Evolutionary conservation across 345 rosid genomes (phyloP), one percentile per base, ranked within the genome.

Genomic region (Trapa bicornis): DNA sequence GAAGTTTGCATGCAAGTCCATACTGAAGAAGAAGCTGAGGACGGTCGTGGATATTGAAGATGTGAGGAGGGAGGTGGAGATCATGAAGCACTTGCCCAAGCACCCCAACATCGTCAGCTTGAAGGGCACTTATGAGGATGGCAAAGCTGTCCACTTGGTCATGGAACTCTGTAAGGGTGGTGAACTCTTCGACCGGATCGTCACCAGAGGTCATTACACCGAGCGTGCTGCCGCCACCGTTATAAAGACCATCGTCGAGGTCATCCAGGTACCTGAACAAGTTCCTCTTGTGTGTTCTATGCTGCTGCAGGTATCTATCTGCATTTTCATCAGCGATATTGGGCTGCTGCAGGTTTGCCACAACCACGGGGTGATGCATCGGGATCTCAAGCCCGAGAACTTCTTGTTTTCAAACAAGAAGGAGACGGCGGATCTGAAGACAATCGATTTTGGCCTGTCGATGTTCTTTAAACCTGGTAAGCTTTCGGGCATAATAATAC

Each of bases 111-210:
- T 93, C 39, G 96, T 93, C 9, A 76, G 86, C 47, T 75, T 93
- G 72, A 93, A 84, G 60, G 91, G 84, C 70, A 86, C 94, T 65
- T 93, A 84, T 53, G 98, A 93, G 78, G 98, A 93, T 78, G 94
- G 87, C 47, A 69, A 68, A 77, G 92, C 97, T 22, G 98, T 93
- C 8, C 97, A 93, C 76, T 76, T 93, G 78, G 97, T 93, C 68
- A 93, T 90, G 98, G 98, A 90, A 77, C 77, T 93, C 68, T 93
- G 98, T 62, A 96, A 93, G 73, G 98, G 98, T 5, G 98, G 98
- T 33, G 98, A 93, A 38, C 79, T 93, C 80, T 93, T 93, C 65
- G 98, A 93, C 73, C 83, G 98, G 83, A 93, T 94, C 74, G 96
- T 91, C 2, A 88, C 99, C 0, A 78, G 97, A 75, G 99, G 97